phyloP scores from a whole-genome alignment of 2,329 filamentous ascomycete species.

The Apiospora kogelbergensis region DNA sequence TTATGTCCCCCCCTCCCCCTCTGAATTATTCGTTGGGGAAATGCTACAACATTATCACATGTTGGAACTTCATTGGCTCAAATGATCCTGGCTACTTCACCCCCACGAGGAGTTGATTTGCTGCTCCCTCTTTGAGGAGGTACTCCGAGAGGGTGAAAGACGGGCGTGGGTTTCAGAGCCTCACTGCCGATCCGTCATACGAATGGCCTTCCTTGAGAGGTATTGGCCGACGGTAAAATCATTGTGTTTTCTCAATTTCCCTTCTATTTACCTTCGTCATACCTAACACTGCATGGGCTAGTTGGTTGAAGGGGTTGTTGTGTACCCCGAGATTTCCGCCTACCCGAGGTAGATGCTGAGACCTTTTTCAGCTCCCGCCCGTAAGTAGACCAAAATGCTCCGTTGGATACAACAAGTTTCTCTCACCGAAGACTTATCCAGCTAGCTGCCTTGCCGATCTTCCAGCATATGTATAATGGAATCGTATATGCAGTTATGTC shows the following conservation, averaged over 20 bases:
- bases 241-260: not conserved
- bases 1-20: not conserved
- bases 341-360: not conserved
- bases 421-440: constrained; percentile 2
- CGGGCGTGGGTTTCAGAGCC: not conserved
- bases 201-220: not conserved
- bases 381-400: not conserved
- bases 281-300: not conserved
- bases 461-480: not conserved
- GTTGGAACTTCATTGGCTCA: not conserved
- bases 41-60: not conserved
- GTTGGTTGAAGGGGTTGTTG: not conserved
- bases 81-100: not conserved
- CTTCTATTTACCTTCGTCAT: not conserved
- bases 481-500: not conserved
- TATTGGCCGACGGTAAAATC: not conserved
- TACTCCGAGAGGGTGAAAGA: not conserved
- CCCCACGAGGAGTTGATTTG: not conserved
- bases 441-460: not conserved
- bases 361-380: not conserved
- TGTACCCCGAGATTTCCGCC: not conserved
- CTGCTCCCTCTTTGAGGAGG: not conserved
- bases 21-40: not conserved
- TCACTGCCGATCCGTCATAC: not conserved
- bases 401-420: not conserved